Evolutionary conservation across 805 yeast species (phyloP).

Genomic region (Brettanomyces custersianus): DNA sequence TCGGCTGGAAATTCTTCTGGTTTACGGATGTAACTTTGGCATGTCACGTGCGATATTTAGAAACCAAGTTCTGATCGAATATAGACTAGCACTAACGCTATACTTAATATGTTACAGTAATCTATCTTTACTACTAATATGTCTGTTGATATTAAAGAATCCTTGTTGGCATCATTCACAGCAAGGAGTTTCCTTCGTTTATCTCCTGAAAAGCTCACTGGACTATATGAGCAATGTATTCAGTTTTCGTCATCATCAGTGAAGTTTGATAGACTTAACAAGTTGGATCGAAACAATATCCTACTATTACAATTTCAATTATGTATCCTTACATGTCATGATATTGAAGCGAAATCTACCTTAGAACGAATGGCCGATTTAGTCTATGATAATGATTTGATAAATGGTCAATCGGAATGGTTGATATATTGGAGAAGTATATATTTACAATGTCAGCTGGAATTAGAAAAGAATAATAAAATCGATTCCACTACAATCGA

Average conservation of each 20-base stretch:
- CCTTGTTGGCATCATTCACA: slow-evolving; percentile 1
- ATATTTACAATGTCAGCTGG: slow-evolving; percentile 44
- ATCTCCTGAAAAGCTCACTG: background rate
- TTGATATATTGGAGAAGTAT: slow-evolving; percentile 45
- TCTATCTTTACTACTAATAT: background rate
- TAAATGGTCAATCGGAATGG: slow-evolving; percentile 44
- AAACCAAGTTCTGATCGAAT: too few relatives aligned
- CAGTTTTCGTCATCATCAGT: background rate
- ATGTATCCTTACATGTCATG: slow-evolving; percentile 51
- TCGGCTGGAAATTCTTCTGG: too few relatives aligned
- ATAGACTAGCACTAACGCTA: too few relatives aligned
- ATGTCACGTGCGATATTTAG: too few relatives aligned
- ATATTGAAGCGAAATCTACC: slow-evolving; percentile 59
- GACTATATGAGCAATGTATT: slow-evolving; percentile 1
- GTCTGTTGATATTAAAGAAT: background rate
- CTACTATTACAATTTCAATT: slow-evolving; percentile 68
- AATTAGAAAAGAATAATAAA: slow-evolving; percentile 20
- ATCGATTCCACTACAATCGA: slow-evolving; percentile 3
- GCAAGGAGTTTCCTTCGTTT: slow-evolving; percentile 2
- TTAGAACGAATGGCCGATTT: slow-evolving; percentile 61
- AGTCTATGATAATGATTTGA: slow-evolving; percentile 14
- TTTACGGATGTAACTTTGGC: too few relatives aligned
- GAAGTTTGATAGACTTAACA: slow-evolving; percentile 14
- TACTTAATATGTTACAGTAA: too few relatives aligned
- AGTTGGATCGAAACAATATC: slow-evolving; percentile 44